Evolutionary conservation across 1,284 basidiomycete species (phyloP), one percentile per base, ranked within the genome.

Genomic region (Meripilus lineatus): DNA sequence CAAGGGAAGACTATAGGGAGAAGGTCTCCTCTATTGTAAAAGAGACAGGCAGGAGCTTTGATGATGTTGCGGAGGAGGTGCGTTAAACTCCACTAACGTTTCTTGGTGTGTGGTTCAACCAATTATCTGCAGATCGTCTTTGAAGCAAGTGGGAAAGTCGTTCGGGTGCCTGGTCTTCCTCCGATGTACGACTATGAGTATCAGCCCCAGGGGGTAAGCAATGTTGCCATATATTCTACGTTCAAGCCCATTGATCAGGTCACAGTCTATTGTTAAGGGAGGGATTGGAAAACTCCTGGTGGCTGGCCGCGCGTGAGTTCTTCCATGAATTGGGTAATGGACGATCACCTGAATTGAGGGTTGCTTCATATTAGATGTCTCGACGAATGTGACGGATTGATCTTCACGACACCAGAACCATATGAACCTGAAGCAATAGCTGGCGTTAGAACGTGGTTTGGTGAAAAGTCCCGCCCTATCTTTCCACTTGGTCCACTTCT

Each of bases 391-490:
- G 52, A 54, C 26, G 51, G 56, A 3, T 7, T 50, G 2, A 22
- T 53, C 4, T 32, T 55, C 1, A 30, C 38, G 13, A 49, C 46
- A 5, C 44, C 56, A 1, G 50, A 51, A 23, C 35, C 44, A 1
- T 55, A 51, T 18, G 56, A 57, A 37, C 50, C 52, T 0, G 49
- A 45, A 14, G 46, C 49, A 14, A 40, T 52, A 5, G 44, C 45
- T 1, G 50, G 45, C 1, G 40, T 42, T 13, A 42, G 34, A 30
- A 26, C 28, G 14, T 54, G 50, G 48, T 53, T 39, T 18, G 37
- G 11, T 3, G 45, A 50, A 35, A 52, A 38, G 6, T 28, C 32
- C 2, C 47, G 52, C 6, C 18, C 24, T 7, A 47, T 45, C 13
- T 50, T 48, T 21, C 36, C 41, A 3, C 20, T 22, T 8, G 54